These are phyloP conservation scores for Grosmannia serpens DNA, from an alignment of 2,329 filamentous ascomycete genomes.

Conservation along the genomic window DNA sequence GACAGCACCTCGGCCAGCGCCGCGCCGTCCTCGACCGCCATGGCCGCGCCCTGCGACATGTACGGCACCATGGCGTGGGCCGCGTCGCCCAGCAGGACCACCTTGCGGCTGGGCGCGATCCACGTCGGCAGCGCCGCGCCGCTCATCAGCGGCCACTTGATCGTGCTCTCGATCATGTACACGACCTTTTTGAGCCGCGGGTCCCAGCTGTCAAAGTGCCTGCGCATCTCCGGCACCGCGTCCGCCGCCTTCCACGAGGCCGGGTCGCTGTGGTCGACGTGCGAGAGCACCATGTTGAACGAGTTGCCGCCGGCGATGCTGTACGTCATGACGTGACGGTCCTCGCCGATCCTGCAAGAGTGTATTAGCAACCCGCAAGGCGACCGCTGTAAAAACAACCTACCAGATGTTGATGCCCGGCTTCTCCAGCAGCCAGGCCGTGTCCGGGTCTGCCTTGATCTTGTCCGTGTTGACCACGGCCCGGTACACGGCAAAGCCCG, in stretches of 20 bases:
- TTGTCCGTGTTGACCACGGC: constrained; percentile 10
- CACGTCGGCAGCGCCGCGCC: constrained; percentile 31
- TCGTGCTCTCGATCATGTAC: not conserved
- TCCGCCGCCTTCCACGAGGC: not conserved
- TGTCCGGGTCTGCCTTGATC: constrained; percentile 23
- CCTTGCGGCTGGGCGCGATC: constrained; percentile 26
- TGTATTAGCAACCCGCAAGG: not conserved
- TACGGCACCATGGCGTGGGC: constrained; percentile 37
- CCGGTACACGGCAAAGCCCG: constrained; percentile 1
- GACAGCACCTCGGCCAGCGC: constrained; percentile 27
- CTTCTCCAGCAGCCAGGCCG: constrained; percentile 26
- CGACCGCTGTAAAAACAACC: not conserved
- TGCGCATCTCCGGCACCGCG: not conserved
- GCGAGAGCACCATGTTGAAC: constrained; percentile 35
- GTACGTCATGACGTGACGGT: constrained; percentile 33
- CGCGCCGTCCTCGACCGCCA: constrained; percentile 38
- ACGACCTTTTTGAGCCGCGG: constrained; percentile 21
- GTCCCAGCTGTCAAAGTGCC: constrained; percentile 27
- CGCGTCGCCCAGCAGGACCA: constrained; percentile 35
- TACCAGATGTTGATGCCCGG: constrained; percentile 28
- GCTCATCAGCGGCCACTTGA: constrained; percentile 23
- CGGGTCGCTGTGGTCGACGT: constrained; percentile 25
- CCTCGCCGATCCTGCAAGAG: constrained; percentile 24
- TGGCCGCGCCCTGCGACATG: constrained; percentile 33
- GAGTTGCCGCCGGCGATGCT: constrained; percentile 27